Evolutionary conservation across 192 early-diverging fungal genomes (phyloP), one percentile per base, ranked within the genome.

Genomic region (Helicostylum pulchrum): DNA sequence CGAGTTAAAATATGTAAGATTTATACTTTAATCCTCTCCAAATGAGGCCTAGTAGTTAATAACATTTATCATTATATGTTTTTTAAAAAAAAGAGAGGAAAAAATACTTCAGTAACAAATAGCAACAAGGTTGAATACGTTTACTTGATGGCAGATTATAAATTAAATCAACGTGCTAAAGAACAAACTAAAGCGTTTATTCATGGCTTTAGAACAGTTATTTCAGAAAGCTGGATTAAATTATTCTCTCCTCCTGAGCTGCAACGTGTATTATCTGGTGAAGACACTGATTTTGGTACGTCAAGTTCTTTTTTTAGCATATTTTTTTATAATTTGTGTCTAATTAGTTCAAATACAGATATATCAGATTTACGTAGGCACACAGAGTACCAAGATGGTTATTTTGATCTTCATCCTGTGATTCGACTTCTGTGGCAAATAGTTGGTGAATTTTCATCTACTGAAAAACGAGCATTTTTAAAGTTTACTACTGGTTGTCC

Each of bases 201-300:
- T 65, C 63, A 78, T 19, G 92, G 92, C 14, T 80, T 81, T 71
- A 70, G 79, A 43, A 77, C 78, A 0, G 77, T 98, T 47, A 88
- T 98, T 39, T 81, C 86, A 3, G 81, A 87, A 14, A 71, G 77
- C 20, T 96, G 93, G 93, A 75, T 98, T 21, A 78, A 81, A 6
- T 83, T 98, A 52, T 98, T 98, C 78, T 92, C 92, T 23, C 87
- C 88, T 42, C 80, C 86, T 32, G 96, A 98, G 76, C 68, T 98
- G 23, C 94, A 93, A 57, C 32, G 82, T 9, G 78, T 86, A 17
- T 79, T 87, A 36, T 84, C 85, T 1, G 85, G 85, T 6, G 85
- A 87, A 48, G 82, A 83, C 47, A 70, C 69, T 17, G 80, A 86
- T 66, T 85, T 84, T 68, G 85, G 85, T 78, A 79, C 71, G 58